Percentiles rank a stretch among this genome's conserved stretches.
phyloP scores from a whole-genome alignment of 1,284 basidiomycete species.

The Heterobasidion annosum region DNA sequence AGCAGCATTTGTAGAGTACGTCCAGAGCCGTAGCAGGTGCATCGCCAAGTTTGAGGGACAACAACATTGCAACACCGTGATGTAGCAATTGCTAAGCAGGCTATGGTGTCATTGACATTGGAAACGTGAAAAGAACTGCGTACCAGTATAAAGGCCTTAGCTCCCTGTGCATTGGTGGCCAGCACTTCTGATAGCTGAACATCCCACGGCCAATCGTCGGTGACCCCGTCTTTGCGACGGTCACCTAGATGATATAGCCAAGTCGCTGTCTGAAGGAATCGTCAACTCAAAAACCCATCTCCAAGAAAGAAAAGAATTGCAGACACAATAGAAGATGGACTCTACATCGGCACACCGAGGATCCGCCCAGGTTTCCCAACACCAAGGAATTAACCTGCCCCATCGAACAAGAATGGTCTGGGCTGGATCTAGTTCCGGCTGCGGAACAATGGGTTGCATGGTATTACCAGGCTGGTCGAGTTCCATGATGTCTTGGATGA shows the following conservation, averaged over 20 bases:
- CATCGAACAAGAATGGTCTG: conserved; percentile 42
- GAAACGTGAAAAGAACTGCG: not conserved
- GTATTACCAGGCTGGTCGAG: conserved; percentile 9
- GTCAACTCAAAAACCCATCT: not conserved
- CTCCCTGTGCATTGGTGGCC: not conserved
- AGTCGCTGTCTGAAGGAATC: conserved; percentile 32
- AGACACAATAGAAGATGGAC: conserved; percentile 38
- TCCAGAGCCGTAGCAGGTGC: not conserved
- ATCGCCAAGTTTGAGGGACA: not conserved
- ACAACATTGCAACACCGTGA: not conserved
- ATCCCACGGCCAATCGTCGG: conserved; percentile 3
- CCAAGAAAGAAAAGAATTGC: conserved; percentile 10
- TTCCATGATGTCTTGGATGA: conserved; percentile 33
- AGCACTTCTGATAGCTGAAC: conserved; percentile 3
- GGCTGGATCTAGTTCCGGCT: conserved; percentile 29
- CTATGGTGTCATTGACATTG: not conserved
- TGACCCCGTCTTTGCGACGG: not conserved
- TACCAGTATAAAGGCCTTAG: conserved; percentile 7
- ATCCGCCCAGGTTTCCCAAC: conserved; percentile 57
- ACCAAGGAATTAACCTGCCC: conserved; percentile 47
- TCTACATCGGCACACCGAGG: conserved; percentile 38
- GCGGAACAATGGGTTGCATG: conserved; percentile 14
- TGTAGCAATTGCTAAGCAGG: conserved; percentile 9
- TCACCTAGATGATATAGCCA: conserved; percentile 34
- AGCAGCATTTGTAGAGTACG: conserved; percentile 9